Base-by-base conservation (phyloP, 2,329 filamentous ascomycete species). In the Lecanicillium sp. region DNA sequence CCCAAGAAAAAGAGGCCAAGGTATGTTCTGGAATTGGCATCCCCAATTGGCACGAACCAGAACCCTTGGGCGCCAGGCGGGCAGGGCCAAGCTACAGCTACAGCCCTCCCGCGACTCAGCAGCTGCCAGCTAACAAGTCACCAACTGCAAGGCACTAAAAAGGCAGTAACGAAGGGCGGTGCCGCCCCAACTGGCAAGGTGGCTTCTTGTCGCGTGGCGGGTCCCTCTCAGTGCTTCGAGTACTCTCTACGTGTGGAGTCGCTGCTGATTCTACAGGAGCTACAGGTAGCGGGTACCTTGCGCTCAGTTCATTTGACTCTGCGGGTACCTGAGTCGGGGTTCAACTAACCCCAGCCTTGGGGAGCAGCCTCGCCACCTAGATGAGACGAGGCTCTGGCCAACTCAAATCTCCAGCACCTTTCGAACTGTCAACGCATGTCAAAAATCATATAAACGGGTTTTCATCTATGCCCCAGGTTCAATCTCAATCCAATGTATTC, bases 121-220 rank as follows among this genome's bases (percentile, higher is more conserved):
- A 36, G n/a, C 10, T 10, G 15, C 33, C 12, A 6, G 33, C 19
- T 37, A 19, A n/a, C 3, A 20, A 19, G 33, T 10, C 12, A 23
- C 19, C 20, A 7, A n/a, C 9, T 5, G 11, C 20, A n/a, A 29
- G 21, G 36, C 26, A 39, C 20, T n/a, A 20, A 24, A n/a, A n/a
- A n/a, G n/a, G n/a, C n/a, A n/a, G n/a, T n/a, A n/a, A n/a, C n/a
- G n/a, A n/a, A n/a, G n/a, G n/a, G n/a, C n/a, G n/a, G n/a, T n/a
- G n/a, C n/a, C n/a, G n/a, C n/a, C n/a, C n/a, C n/a, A 24, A 24
- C 20, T 26, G 44, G 27, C 36, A 46, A 46, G 35, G 44, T 46
- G 44, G 35, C 44, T 39, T 46, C 33, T 40, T 40, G 44, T 40
- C 36, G 44, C 27, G 36, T 33, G 36, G 36, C 44, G 26, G 26